A percentile compares a stretch with the other conserved stretches of the same genome.
phyloP scores from a whole-genome alignment of 305 asterid genomes.

The Nicotiana rustica region DNA sequence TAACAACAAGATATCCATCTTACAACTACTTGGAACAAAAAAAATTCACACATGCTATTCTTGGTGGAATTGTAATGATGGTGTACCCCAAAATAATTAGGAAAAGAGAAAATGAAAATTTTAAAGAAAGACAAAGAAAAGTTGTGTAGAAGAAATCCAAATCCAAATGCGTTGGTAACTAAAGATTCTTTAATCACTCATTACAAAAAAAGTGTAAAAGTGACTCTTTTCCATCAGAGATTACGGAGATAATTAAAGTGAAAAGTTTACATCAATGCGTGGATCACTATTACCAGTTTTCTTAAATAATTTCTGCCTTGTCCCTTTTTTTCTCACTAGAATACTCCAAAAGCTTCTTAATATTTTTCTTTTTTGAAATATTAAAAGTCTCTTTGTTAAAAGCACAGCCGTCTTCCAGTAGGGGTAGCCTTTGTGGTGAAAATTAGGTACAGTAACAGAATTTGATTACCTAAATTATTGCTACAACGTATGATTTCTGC shows the following conservation, averaged over 20 bases:
- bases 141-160: conserved; percentile 36
- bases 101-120: conserved; percentile 37
- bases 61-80: conserved; percentile 65
- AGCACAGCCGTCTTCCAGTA: background rate
- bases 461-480: conserved; percentile 24
- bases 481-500: background rate
- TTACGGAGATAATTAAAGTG: conserved; percentile 38
- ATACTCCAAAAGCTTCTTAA: background rate
- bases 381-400: background rate
- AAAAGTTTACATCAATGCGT: conserved; percentile 18
- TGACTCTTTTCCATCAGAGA: conserved; percentile 43
- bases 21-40: background rate
- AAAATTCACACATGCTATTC: conserved; percentile 32
- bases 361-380: background rate
- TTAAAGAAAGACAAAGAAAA: conserved; percentile 36
- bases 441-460: background rate
- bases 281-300: conserved; percentile 21
- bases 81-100: conserved; percentile 50
- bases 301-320: background rate
- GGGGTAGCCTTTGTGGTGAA: background rate
- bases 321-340: background rate
- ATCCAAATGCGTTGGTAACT: conserved; percentile 11
- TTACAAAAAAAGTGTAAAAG: conserved; percentile 49
- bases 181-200: conserved; percentile 49
- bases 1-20: conserved; percentile 30